Evolutionary conservation across 1,139 yeast species (phyloP).

Genomic region (Suhomyces atakaporum): DNA sequence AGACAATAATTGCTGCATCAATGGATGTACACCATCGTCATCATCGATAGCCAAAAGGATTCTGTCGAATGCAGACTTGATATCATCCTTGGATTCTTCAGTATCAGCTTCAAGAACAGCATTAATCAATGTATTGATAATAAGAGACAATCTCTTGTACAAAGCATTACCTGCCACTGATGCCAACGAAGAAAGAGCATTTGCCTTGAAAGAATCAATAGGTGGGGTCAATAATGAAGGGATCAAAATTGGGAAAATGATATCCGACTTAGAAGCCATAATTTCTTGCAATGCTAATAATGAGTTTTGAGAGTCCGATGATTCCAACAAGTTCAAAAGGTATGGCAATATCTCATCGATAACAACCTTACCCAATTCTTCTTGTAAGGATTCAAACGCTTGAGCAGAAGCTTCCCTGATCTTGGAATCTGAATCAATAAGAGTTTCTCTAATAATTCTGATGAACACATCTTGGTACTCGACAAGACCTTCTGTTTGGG

Average conservation of each 20-base stretch:
- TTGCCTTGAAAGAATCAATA: constrained; percentile 79
- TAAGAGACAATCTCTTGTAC: constrained; percentile 67
- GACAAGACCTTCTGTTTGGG: constrained; percentile 61
- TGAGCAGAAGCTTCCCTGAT: constrained; percentile 92
- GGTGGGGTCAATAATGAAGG: constrained; percentile 86
- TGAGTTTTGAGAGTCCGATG: constrained; percentile 73
- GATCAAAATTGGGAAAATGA: constrained; percentile 89
- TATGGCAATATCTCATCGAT: constrained; percentile 88
- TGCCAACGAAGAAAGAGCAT: constrained; percentile 85
- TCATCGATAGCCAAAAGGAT: constrained; percentile 71
- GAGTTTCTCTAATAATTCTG: constrained; percentile 72
- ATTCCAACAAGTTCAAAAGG: constrained; percentile 69
- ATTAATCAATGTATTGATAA: constrained; percentile 70
- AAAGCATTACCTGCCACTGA: constrained; percentile 88
- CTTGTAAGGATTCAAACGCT: constrained; percentile 86
- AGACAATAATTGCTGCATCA: constrained; percentile 77
- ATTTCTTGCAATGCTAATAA: constrained; percentile 87
- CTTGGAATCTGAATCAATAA: constrained; percentile 68
- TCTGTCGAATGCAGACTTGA: constrained; percentile 62
- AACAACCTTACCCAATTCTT: constrained; percentile 77
- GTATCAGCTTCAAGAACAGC: constrained; percentile 49
- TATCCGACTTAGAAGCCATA: constrained; percentile 87
- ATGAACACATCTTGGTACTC: constrained; percentile 73
- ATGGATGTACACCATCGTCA: constrained; percentile 82
- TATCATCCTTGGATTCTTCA: constrained; percentile 39